Evolutionary conservation across 352 stramenopile species (phyloP), one percentile per base, ranked within the genome.

Genomic region (Aphanomyces euteiches): DNA sequence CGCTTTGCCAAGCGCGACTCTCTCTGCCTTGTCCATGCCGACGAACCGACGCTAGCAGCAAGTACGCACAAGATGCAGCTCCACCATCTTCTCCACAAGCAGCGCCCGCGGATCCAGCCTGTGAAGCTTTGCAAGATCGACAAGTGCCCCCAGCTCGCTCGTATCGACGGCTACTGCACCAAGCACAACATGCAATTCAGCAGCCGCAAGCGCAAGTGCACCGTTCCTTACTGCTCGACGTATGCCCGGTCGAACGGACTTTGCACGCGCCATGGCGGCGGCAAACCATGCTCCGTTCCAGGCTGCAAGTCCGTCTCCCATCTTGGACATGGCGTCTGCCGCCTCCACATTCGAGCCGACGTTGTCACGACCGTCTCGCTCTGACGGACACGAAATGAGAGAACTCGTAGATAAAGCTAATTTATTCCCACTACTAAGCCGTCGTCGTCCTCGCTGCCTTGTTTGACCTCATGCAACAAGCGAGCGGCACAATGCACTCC

Each of bases 261-360:
- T 13, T 63, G 56, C 36, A 63, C 56, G 56, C 56, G 56, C 28
- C 4, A 54, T 65, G 73, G 73, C 15, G 73, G 73, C 7, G 73
- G 48, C 4, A 69, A 69, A 13, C 61, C 66, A 40, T 77, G 73
- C 67, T 68, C 50, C 34, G 48, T 74, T 41, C 45, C 39, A 2
- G 73, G 73, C 47, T 77, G 73, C 64, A 63, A 72, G 54, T 60
- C 57, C 2, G 67, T 69, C 7, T 67, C 60, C 56, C 34, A 63
- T 47, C 15, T 38, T 10, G 56, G 56, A 10, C 28, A 28, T 28
- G 56, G 56, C 28, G 13, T 63, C 19, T 63, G 56, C 28, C 19
- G 28, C 56, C 7, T 19, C 21, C 56, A 63, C n/a, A 38, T 66
- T 50, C 69, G 73, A 8, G 73, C 69, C 39, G 28, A 28, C 28